Base-by-base conservation (phyloP, 2,329 filamentous ascomycete species). In the Colletotrichum sp. region DNA sequence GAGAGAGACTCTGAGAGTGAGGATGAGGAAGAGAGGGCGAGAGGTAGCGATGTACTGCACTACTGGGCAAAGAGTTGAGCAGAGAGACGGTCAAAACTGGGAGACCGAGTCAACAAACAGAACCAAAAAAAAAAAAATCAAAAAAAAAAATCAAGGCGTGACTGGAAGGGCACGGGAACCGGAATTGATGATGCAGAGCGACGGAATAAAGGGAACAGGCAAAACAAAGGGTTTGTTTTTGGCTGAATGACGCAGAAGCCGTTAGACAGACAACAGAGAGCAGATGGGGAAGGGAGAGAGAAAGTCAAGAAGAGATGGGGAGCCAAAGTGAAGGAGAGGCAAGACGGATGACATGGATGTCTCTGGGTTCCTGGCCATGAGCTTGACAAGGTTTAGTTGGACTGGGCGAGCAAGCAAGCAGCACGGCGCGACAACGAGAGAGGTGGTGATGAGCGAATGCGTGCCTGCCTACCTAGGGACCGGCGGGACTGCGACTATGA, bases 281-380 rank as follows among this genome's bases (percentile, higher is more conserved):
- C n/a, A 30, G 28, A 56, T 52, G 60, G 48, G 36, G 55, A 60
- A 66, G 61, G 16, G 43, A 28, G 32, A 52, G 48, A 60, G 27
- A 52, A 36, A 28, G 64, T 39, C 30, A 28, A n/a, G 68, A 62
- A 71, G 69, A 52, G 55, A 64, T 52, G 30, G 43, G 48, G 60
- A 61, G 48, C 67, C 43, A 48, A 48, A 22, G n/a, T 48, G 43
- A 36, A 70, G 55, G 15, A 64, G 62, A 69, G 71, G 32, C 61
- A 56, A 68, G 66, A 68, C 55, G 61, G 68, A 62, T 75, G 62
- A 56, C 73, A 75, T 75, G 73, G 73, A 72, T 75, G 61, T 67
- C 55, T 60, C 67, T 43, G 62, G 52, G 66, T 68, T 58, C 39
- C 64, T 55, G 64, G 64, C 39, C 15, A 55, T 43, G 64, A 32